Evolutionary conservation across 441 rosid species (phyloP).

Genomic region (Gossypium aridum): DNA sequence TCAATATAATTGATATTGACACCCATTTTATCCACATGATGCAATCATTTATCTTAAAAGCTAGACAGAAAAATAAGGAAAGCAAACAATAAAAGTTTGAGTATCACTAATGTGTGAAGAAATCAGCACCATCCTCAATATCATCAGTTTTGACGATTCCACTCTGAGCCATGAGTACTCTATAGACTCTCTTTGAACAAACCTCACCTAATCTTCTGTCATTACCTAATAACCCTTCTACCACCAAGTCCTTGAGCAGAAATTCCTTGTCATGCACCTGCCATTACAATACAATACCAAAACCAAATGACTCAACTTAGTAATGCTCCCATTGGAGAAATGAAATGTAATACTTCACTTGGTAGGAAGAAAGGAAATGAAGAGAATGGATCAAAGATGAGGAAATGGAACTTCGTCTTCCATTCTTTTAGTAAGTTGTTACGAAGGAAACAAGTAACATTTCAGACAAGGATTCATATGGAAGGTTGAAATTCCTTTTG

Average conservation of each 20-base stretch:
- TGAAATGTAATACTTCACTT: neutral
- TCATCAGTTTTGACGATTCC: conserved; percentile 75
- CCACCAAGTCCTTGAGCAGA: conserved; percentile 62
- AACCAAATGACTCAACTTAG: neutral
- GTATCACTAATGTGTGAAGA: conserved; percentile 33
- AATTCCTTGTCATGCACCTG: conserved; percentile 90
- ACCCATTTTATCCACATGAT: neutral
- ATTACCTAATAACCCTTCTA: conserved; percentile 63
- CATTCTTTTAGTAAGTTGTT: neutral
- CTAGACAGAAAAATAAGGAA: neutral
- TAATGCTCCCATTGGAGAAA: neutral
- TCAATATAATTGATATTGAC: neutral
- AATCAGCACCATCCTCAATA: conserved; percentile 86
- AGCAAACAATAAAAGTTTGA: neutral
- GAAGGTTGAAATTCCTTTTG: neutral
- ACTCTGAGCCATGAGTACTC: conserved; percentile 75
- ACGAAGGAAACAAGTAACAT: neutral
- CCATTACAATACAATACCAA: conserved; percentile 6
- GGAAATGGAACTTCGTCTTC: neutral
- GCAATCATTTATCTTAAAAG: neutral
- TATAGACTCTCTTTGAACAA: conserved; percentile 82
- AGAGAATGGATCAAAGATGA: neutral
- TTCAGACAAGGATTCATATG: neutral
- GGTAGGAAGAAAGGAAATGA: neutral
- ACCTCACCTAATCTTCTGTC: conserved; percentile 77